Percentiles rank a stretch among this genome's conserved stretches.
These are phyloP conservation scores for Phytophthora litchii DNA, from an alignment of 352 stramenopile genomes.

Conservation along the genomic window DNA sequence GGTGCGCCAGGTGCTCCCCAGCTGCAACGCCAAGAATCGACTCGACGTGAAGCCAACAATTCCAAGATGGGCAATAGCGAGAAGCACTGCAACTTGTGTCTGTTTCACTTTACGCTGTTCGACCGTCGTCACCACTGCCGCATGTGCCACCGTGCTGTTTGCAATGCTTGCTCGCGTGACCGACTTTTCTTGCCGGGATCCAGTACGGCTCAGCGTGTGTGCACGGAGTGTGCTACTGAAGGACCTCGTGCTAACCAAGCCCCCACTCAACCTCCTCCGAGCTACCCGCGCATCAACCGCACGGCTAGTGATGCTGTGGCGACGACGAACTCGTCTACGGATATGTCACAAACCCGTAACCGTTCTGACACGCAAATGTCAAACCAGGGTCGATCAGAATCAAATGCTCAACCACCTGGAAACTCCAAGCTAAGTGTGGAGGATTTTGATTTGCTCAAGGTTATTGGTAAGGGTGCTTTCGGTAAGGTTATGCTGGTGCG, in stretches of 20 bases:
- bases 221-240: constrained; percentile 86
- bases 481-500: constrained; percentile 96
- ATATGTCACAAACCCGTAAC: constrained; percentile 42
- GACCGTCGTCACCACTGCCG: constrained; percentile 89
- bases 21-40: constrained; percentile 63
- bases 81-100: constrained; percentile 90
- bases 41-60: constrained; percentile 58
- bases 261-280: constrained; percentile 21
- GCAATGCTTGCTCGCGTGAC: constrained; percentile 87
- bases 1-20: constrained; percentile 16
- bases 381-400: constrained; percentile 60
- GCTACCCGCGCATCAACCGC: constrained; percentile 58
- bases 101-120: constrained; percentile 92
- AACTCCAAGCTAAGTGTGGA: constrained; percentile 87
- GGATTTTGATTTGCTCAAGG: constrained; percentile 96
- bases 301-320: constrained; percentile 60
- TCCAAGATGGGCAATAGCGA: constrained; percentile 75
- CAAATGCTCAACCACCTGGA: constrained; percentile 30
- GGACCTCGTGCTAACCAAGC: constrained; percentile 63
- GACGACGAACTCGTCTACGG: constrained; percentile 40
- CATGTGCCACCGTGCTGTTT: constrained; percentile 89
- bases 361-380: constrained; percentile 85
- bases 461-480: constrained; percentile 96
- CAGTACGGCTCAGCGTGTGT: constrained; percentile 89
- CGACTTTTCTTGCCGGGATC: constrained; percentile 83